These are phyloP conservation scores for Dictyostelium brefeldianum DNA, from an alignment of 78 protist species.

Conservation along the genomic window DNA sequence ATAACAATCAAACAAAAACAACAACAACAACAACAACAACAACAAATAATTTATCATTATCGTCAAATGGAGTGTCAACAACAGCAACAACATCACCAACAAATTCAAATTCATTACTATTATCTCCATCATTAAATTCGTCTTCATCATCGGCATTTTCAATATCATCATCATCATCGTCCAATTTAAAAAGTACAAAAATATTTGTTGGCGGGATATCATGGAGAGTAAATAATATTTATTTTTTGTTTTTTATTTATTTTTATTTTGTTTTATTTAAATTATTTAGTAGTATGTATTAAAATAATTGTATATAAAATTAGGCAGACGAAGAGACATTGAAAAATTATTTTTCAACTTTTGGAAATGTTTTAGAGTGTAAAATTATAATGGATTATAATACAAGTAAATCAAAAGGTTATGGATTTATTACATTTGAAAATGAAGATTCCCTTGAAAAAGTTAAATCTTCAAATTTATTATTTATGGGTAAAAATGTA, in stretches of 20 bases:
- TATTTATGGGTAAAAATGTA: constrained; percentile 73
- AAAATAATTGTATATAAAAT: too few relatives aligned
- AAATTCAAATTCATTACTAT: not conserved
- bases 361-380: constrained; percentile 60
- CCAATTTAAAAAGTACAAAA: not conserved
- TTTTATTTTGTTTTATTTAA: constrained; percentile 6
- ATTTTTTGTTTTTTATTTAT: not conserved
- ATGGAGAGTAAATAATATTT: constrained; percentile 47
- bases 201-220: constrained; percentile 71
- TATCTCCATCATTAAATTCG: constrained; percentile 3
- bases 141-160: not conserved
- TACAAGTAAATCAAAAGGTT: constrained; percentile 67
- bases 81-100: not conserved
- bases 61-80: not conserved
- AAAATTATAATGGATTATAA: constrained; percentile 63
- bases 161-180: not conserved
- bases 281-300: not conserved
- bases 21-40: not conserved
- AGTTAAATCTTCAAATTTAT: constrained; percentile 31
- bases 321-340: constrained; percentile 55
- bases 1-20: not conserved
- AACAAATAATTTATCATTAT: not conserved
- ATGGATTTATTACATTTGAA: constrained; percentile 63
- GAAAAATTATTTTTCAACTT: constrained; percentile 6
- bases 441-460: constrained; percentile 37